Conservation (phyloP, 139 green algal species). For the Pycnococcus provasolii region DNA sequence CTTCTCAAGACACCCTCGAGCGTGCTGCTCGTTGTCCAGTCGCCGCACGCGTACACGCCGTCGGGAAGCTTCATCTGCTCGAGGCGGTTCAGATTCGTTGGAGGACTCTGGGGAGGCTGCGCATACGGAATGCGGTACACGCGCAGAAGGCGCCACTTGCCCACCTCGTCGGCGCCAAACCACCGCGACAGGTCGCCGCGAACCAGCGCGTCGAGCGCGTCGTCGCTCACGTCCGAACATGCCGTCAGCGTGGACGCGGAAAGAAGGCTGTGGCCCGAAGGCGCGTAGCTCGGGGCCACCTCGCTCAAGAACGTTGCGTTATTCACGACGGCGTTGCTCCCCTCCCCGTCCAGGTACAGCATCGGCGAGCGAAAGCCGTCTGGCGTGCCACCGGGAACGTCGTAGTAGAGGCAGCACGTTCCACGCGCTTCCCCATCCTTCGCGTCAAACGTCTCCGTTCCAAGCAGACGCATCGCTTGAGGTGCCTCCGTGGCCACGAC, state of each 20-base stretch:
- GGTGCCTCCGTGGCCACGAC: slow-evolving; percentile 30
- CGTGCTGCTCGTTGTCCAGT: slow-evolving; percentile 78
- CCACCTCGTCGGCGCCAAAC: slow-evolving; percentile 61
- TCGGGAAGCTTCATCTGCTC: slow-evolving; percentile 41
- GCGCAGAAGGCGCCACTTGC: slow-evolving; percentile 59
- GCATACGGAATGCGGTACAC: slow-evolving; percentile 91
- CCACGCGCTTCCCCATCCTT: no score
- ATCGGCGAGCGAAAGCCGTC: neutral
- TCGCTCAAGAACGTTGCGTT: slow-evolving; percentile 25
- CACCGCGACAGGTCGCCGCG: slow-evolving; percentile 59
- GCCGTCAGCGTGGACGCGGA: neutral
- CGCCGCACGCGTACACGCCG: slow-evolving; percentile 68
- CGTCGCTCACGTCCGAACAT: neutral
- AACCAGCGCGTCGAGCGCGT: slow-evolving; percentile 47
- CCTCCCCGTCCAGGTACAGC: slow-evolving; percentile 6
- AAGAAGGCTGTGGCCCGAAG: neutral
- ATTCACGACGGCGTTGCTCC: slow-evolving; percentile 21
- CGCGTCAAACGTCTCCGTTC: no score
- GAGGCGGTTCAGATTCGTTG: slow-evolving; percentile 26
- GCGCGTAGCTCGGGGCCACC: slow-evolving; percentile 23
- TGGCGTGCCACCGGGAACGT: no score
- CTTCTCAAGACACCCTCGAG: slow-evolving; percentile 67
- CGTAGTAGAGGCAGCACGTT: no score
- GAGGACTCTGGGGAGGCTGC: slow-evolving; percentile 43
- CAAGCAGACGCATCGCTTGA: neutral